A percentile compares a stretch with the other conserved stretches of the same genome.
These are phyloP conservation scores for Meyerozyma athensensis DNA, from an alignment of 1,139 yeast genomes.

Conservation along the genomic window DNA sequence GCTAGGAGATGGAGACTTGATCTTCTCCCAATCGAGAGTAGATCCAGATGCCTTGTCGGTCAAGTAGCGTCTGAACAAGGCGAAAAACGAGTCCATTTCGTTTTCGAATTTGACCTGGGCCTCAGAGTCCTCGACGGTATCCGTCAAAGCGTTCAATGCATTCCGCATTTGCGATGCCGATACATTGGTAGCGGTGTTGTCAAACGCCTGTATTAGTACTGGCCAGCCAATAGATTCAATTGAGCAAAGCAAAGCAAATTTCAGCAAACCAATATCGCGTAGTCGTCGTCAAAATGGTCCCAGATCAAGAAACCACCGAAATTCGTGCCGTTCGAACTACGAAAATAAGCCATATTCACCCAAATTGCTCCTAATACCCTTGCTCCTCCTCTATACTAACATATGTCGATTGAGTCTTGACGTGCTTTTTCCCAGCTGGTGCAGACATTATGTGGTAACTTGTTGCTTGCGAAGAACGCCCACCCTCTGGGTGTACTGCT, in stretches of 20 bases:
- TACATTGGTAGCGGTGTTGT: conserved; percentile 89
- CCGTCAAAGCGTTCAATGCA: conserved; percentile 85
- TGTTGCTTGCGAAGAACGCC: neutral
- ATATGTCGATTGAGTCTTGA: conserved; percentile 67
- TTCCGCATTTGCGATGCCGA: conserved; percentile 99
- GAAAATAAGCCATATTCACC: no score
- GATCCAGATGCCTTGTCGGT: conserved; percentile 84
- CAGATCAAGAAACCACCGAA: no score
- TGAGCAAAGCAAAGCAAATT: no score
- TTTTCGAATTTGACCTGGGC: conserved; percentile 66
- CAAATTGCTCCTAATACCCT: no score
- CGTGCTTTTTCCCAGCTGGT: conserved; percentile 50
- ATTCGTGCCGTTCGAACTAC: no score
- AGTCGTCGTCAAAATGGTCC: no score
- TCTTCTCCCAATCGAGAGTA: conserved; percentile 91
- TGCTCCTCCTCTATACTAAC: conserved; percentile 32
- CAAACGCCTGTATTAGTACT: conserved; percentile 68
- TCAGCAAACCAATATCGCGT: no score
- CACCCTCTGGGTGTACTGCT: neutral
- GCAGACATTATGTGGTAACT: conserved; percentile 7
- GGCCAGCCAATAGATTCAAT: neutral
- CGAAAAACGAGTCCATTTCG: conserved; percentile 94
- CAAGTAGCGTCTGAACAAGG: conserved; percentile 87
- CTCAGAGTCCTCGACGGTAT: conserved; percentile 60
- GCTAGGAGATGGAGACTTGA: conserved; percentile 79